Percentiles rank a stretch among this genome's conserved stretches.
phyloP scores from a whole-genome alignment of 2,329 filamentous ascomycete species.

The Microdochium bolleyi region DNA sequence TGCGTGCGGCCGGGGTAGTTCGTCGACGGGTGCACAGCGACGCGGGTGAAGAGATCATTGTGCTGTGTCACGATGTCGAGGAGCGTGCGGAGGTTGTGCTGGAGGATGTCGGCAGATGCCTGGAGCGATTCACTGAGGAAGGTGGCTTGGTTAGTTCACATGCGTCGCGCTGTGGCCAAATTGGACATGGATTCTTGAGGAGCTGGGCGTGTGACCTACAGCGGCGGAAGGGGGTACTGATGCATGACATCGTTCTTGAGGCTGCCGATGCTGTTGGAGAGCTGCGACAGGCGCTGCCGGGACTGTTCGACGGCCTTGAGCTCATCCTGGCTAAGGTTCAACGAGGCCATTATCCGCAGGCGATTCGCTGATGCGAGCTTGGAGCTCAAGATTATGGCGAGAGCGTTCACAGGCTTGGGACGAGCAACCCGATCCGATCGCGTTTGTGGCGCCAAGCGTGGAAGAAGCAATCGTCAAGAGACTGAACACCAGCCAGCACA shows the following conservation, averaged over 20 bases:
- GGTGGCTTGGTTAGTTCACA: too few relatives aligned
- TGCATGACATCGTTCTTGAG: constrained; percentile 51
- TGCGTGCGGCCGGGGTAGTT: constrained; percentile 66
- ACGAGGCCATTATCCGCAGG: constrained; percentile 24
- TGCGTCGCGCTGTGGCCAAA: too few relatives aligned
- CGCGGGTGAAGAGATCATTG: constrained; percentile 56
- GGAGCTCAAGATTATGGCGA: neutral
- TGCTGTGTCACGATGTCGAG: constrained; percentile 58
- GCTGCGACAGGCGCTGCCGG: constrained; percentile 58
- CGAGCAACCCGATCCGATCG: too few relatives aligned
- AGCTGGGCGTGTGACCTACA: constrained; percentile 34
- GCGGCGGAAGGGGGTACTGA: constrained; percentile 58
- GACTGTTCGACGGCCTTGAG: constrained; percentile 64
- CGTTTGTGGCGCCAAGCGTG: too few relatives aligned
- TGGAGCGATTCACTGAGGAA: constrained; percentile 62
- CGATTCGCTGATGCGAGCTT: neutral
- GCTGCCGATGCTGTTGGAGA: constrained; percentile 60
- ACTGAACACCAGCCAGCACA: too few relatives aligned
- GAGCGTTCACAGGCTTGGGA: neutral
- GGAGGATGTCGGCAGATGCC: constrained; percentile 63
- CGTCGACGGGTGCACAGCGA: constrained; percentile 69
- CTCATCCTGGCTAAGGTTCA: constrained; percentile 50
- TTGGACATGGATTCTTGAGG: too few relatives aligned
- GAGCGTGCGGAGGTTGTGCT: constrained; percentile 60
- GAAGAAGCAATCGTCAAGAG: neutral